Evolutionary conservation across 305 asterid species (phyloP).

Genomic region (Solanum hybrid): DNA sequence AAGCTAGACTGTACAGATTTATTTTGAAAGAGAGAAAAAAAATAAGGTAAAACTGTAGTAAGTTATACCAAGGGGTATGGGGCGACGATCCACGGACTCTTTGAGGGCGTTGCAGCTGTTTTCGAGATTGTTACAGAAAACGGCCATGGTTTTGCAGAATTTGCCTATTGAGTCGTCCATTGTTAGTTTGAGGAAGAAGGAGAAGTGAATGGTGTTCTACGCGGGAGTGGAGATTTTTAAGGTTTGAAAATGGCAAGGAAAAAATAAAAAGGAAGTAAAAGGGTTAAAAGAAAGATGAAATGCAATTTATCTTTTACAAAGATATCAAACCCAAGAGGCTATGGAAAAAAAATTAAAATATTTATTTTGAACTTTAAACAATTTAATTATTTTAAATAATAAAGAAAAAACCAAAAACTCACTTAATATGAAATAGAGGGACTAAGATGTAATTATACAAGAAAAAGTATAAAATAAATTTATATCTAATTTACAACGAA

Average conservation of each 20-base stretch:
- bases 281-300: not conserved
- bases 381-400: no score
- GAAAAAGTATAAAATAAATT: not conserved
- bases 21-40: not conserved
- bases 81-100: slow-evolving; percentile 79
- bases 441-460: not conserved
- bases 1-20: not conserved
- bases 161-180: slow-evolving; percentile 69
- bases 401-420: not conserved
- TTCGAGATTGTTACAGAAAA: slow-evolving; percentile 79
- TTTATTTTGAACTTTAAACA: no score
- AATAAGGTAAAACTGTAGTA: not conserved
- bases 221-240: not conserved
- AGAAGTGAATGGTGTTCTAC: not conserved
- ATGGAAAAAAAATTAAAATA: not conserved
- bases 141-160: slow-evolving; percentile 51
- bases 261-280: not conserved
- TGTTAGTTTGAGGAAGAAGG: not conserved
- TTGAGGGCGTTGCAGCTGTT: slow-evolving; percentile 62
- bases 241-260: not conserved
- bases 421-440: not conserved
- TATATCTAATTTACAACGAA: not conserved
- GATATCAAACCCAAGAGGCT: not conserved
- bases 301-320: not conserved
- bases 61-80: slow-evolving; percentile 69